These are phyloP conservation scores for Crithidia fasciculata DNA, from an alignment of 208 protist species.

Conservation along the genomic window DNA sequence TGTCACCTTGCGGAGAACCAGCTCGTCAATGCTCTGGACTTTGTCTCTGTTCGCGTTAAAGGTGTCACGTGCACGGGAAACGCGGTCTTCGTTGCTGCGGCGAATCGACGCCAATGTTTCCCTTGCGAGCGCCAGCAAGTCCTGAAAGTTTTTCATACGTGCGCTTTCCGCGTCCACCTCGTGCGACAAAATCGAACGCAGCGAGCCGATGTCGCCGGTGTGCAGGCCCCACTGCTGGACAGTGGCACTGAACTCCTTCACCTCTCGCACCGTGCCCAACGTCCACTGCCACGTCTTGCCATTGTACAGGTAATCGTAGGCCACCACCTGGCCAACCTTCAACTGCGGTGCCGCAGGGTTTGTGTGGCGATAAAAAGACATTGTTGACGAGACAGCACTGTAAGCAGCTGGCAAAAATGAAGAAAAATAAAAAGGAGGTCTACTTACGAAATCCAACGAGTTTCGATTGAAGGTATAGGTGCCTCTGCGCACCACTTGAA, in stretches of 20 bases:
- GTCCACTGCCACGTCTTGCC: slow-evolving; percentile 71
- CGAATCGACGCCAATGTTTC: slow-evolving; percentile 61
- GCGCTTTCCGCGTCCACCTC: slow-evolving; percentile 58
- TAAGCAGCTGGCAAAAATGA: background rate
- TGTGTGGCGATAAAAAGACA: slow-evolving; percentile 32
- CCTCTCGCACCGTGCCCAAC: slow-evolving; percentile 54
- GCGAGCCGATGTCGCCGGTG: slow-evolving; percentile 44
- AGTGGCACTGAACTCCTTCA: slow-evolving; percentile 42
- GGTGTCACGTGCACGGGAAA: slow-evolving; percentile 38
- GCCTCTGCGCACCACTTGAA: background rate
- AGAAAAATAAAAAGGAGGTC: background rate
- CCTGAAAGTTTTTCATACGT: slow-evolving; percentile 54
- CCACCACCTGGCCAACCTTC: slow-evolving; percentile 54
- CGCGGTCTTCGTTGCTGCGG: slow-evolving; percentile 69
- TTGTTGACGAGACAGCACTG: slow-evolving; percentile 1
- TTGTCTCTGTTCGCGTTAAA: slow-evolving; percentile 45
- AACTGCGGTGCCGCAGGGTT: slow-evolving; percentile 32
- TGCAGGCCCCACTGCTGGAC: slow-evolving; percentile 69
- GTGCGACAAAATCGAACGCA: slow-evolving; percentile 54
- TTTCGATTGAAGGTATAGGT: background rate
- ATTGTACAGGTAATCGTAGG: slow-evolving; percentile 63
- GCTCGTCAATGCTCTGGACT: slow-evolving; percentile 51
- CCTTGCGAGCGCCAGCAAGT: slow-evolving; percentile 50
- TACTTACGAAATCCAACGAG: background rate
- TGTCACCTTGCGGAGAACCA: slow-evolving; percentile 57